phyloP scores from a whole-genome alignment of 1,284 basidiomycete species.

The Trichosporon faecale region DNA sequence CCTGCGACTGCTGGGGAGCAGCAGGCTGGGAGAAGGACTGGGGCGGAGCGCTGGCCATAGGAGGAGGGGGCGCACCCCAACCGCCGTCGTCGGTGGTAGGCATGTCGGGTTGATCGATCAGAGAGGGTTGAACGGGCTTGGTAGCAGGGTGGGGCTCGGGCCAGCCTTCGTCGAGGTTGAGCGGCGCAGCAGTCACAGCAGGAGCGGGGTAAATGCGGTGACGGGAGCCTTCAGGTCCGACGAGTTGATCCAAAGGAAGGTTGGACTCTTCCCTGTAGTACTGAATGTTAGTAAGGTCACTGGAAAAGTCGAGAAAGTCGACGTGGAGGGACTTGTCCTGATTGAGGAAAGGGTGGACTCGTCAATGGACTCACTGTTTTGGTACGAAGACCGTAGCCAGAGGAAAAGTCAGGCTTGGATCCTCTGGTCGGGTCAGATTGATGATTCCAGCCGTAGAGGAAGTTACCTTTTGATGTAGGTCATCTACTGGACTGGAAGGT shows the following conservation, averaged over 20 bases:
- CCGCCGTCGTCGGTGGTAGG: neutral
- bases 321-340: no score
- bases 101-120: neutral
- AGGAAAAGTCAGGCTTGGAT: conserved; percentile 18
- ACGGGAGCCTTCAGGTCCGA: conserved; percentile 22
- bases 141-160: neutral
- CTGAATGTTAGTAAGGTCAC: neutral
- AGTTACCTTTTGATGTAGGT: neutral
- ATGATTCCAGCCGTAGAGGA: neutral
- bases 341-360: no score
- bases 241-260: conserved; percentile 28
- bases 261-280: conserved; percentile 12
- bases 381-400: conserved; percentile 26
- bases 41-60: neutral
- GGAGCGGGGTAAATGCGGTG: conserved; percentile 42
- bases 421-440: neutral
- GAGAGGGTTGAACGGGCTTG: neutral
- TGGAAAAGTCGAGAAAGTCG: no score
- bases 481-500: neutral
- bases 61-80: neutral
- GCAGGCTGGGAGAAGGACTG: neutral
- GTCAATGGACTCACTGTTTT: neutral
- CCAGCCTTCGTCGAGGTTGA: conserved; percentile 39
- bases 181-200: conserved; percentile 20
- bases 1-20: neutral